Base-by-base conservation (phyloP, 1,284 basidiomycete genomes). In the Ceratorhiza oryzae-sativae region DNA sequence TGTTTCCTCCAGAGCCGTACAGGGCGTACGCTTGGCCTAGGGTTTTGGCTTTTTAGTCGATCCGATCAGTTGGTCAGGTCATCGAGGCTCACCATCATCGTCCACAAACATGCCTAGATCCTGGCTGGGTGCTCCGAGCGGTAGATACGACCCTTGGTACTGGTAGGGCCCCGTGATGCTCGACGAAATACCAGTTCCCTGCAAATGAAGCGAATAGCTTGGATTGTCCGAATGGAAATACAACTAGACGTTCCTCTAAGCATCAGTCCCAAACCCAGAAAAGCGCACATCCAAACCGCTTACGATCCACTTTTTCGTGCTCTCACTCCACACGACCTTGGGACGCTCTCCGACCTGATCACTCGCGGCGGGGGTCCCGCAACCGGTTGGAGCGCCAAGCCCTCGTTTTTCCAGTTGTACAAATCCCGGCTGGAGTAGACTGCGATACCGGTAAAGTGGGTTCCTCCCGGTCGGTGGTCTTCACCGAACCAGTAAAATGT, bases 401-500 rank as follows among this genome's bases (percentile, higher is more conserved):
- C 75, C 27, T 73, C 42, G 51, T 73, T 74, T 23, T 70, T 75
- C 76, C 76, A 77, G 46, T 73, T 75, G 18, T 71, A 65, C 23
- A 77, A 60, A 56, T 77, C 76, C 15, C 60, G 27, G 45, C 73
- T 75, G 10, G 75, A 75, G 65, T 77, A 77, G 12, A 76, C 68
- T 18, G 72, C 70, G 41, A 75, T 73, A 32, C 72, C 75, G 39
- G 67, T 70, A n/a, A 70, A 70, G 30, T 59, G 67, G 2, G 67
- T 70, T 4, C 34, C 49, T 34, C 70, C 56, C 41, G 72, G 41
- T 45, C 71, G 49, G 58, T 68, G 30, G 39, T 68, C 68, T 45
- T 67, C 51, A 46, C 75, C 75, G 60, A 76, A 75, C 76, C 76
- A 76, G 51, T 75, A 77, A 58, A 74, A 77, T 9, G 63, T 75